A percentile compares a stretch with the other conserved stretches of the same genome.
phyloP scores from a whole-genome alignment of 331 rosid species.

The Quercus tomentella region DNA sequence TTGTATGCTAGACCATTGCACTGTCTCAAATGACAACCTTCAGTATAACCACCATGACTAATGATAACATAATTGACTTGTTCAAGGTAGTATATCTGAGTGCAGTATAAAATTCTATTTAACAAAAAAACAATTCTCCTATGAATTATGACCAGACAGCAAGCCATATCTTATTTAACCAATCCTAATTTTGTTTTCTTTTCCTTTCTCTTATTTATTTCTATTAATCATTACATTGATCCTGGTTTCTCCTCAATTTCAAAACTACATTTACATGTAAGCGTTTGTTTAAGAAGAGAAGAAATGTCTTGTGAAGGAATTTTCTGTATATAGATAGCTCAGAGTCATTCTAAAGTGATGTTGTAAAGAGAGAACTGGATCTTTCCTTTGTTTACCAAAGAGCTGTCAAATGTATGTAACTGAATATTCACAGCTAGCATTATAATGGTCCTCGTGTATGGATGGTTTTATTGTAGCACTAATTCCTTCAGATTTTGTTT shows the following conservation, averaged over 20 bases:
- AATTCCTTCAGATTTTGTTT: constrained; percentile 9
- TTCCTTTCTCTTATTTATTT: background rate
- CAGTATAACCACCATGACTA: background rate
- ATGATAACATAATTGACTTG: background rate
- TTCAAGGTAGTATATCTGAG: background rate
- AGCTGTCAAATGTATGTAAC: constrained; percentile 12
- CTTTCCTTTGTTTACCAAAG: background rate
- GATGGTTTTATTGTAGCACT: background rate
- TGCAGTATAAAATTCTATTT: background rate
- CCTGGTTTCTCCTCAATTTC: background rate
- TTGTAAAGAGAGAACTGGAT: constrained; percentile 2
- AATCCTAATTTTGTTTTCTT: background rate
- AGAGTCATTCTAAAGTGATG: constrained; percentile 9
- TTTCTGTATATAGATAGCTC: constrained; percentile 17
- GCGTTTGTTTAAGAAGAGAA: constrained; percentile 26
- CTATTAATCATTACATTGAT: constrained; percentile 11
- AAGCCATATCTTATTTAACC: background rate
- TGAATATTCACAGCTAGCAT: constrained; percentile 8
- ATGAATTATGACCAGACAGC: background rate
- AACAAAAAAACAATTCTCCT: background rate
- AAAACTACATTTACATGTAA: constrained; percentile 27
- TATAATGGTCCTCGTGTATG: background rate
- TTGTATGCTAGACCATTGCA: background rate
- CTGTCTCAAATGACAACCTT: background rate
- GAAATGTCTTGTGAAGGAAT: constrained; percentile 18